Evolutionary conservation across 1,284 basidiomycete genomes (phyloP), one percentile per base, ranked within the genome.

Genomic region (Bjerkandera adusta): DNA sequence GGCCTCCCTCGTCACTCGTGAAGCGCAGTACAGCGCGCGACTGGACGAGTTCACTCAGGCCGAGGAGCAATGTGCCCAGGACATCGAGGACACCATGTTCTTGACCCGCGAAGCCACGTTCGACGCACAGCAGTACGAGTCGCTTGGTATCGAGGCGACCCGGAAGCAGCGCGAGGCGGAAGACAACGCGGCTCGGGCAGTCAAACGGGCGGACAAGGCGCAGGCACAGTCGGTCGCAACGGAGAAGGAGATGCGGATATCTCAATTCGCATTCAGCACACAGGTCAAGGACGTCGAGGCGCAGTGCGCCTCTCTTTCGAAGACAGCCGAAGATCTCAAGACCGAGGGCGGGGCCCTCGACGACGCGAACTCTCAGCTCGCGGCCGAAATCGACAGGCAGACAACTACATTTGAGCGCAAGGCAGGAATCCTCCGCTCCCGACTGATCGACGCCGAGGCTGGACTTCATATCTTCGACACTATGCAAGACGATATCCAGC

Each of bases 101-200:
- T n/a, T 26, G 7, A 12, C 18, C 10, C 16, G 16, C 25, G 39
- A 42, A 30, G 12, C 25, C 26, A 22, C 7, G 27, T n/a, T 29
- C 27, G 39, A 42, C 39, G 7, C 13, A 20, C 39, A 42, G 39
- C 3, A 32, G 39, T 33, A 42, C 39, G 29, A 30, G 15, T 42
- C 39, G 15, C 6, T 42, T 15, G 8, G 18, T 20, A 18, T 18
- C 15, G 39, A 42, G 13, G 39, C 38, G 11, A 18, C 6, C 27
- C 13, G 15, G 25, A 16, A 3, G 26, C 15, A 26, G 26, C 7
- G 15, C 12, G 25, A 16, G 12, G 39, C 39, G 3, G 25, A 27
- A 18, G 21, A 32, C 16, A 8, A 30, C 27, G 25, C 25, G 27
- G 39, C 39, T 18, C 5, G 6, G 15, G 26, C 27, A 7, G 39